Evolutionary conservation across 1,284 basidiomycete genomes (phyloP), one percentile per base, ranked within the genome.

Genomic region (Malassezia cuniculi): DNA sequence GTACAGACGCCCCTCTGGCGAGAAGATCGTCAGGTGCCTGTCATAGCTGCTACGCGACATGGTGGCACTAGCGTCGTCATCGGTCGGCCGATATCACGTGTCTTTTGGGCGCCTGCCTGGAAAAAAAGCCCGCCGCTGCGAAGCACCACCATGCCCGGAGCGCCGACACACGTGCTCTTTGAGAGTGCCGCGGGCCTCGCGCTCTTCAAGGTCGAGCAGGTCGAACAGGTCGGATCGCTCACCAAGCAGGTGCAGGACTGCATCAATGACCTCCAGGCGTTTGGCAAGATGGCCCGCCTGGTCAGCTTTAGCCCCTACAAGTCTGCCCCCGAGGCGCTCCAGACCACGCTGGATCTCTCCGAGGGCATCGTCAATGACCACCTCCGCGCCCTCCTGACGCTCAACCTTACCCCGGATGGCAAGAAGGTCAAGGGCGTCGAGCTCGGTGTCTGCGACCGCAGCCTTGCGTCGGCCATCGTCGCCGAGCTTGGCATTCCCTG

Each of bases 101-200:
- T 6, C 19, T 20, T 17, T 20, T 12, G n/a, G 17, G 18, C 30
- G 28, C 28, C 28, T 18, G 10, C 6, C 30, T 15, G 22, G 17
- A 20, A 31, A 31, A 31, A 31, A 31, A 31, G 22, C 30, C 18
- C 18, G 15, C 20, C 14, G 12, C n/a, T 26, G 27, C 20, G 21
- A 36, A 11, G n/a, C 7, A 22, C 39, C 48, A 53, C 21, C 41
- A 66, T 65, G 61, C 57, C 61, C 38, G 49, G 52, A 34, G 60
- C 63, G 32, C 64, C 66, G 9, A 66, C 66, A 20, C 87, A 97
- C 71, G 75, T 85, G 53, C 79, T 97, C 45, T 93, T 89, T 72
- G 89, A 97, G 73, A 81, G 83, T 28, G 80, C 90, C 46, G 87
- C 86, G 22, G 90, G 90, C 48, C 93, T 90, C 75, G 86, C 85